Evolutionary conservation across 179 eudicot species (phyloP).

Genomic region (Amaranthus tricolor): DNA sequence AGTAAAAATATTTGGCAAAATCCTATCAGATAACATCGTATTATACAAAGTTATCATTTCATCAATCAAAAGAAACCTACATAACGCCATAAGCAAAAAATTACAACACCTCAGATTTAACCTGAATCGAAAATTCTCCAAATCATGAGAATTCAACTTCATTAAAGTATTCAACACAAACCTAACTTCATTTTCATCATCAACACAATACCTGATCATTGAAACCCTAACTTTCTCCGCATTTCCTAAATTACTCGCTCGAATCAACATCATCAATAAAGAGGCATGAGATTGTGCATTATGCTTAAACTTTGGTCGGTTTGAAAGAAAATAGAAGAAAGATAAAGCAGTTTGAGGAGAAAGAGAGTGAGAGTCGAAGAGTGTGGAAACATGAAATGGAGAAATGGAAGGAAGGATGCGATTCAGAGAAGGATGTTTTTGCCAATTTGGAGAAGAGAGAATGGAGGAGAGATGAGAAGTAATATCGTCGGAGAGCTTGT

Average conservation of each 20-base stretch:
- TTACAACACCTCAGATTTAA: slow-evolving; percentile 53
- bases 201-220: slow-evolving; percentile 54
- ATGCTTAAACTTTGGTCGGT: slow-evolving; percentile 42
- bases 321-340: slow-evolving; percentile 43
- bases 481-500: slow-evolving; percentile 15
- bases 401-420: slow-evolving; percentile 43
- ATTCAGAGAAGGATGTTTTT: slow-evolving; percentile 45
- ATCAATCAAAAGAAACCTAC: slow-evolving; percentile 56
- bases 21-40: slow-evolving; percentile 49
- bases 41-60: slow-evolving; percentile 53
- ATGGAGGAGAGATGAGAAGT: slow-evolving; percentile 35
- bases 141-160: slow-evolving; percentile 37
- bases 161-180: slow-evolving; percentile 37
- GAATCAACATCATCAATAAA: slow-evolving; percentile 35
- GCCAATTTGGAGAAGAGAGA: slow-evolving; percentile 57
- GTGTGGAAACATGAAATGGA: slow-evolving; percentile 38
- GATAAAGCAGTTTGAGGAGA: slow-evolving; percentile 45
- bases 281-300: slow-evolving; percentile 39
- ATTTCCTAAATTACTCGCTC: slow-evolving; percentile 16
- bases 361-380: slow-evolving; percentile 39
- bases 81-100: slow-evolving; percentile 51
- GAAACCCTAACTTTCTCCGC: slow-evolving; percentile 45
- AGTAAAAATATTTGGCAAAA: slow-evolving; percentile 65
- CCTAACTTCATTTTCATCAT: slow-evolving; percentile 31
- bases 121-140: slow-evolving; percentile 33